Evolutionary conservation across 805 yeast genomes (phyloP), one percentile per base, ranked within the genome.

Genomic region (Saccharomycopsis schoenii): DNA sequence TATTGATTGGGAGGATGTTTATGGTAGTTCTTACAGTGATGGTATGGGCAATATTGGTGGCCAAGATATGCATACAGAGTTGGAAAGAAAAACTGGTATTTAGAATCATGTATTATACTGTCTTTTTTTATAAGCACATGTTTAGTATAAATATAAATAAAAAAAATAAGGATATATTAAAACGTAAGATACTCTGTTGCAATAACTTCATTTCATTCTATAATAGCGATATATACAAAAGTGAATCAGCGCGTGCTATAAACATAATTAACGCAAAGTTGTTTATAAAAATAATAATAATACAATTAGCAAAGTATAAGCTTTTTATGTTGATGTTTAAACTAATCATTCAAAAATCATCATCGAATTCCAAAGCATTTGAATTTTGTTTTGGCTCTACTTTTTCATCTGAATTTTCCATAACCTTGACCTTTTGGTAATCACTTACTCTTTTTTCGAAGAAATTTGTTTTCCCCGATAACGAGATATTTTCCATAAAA

Each of bases 401-500:
- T 17, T 54, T 55, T 11, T 25, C 42, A 21, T 19, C 55, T 60
- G 83, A 74, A 67, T 80, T 80, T 67, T 96, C 93, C 94, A 93
- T 93, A 70, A 93, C 99, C 79, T 97, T 97, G 61, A 98, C 97
- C 80, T 93, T 93, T 79, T 93, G 99, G 78, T 93, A 93, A 77
- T 93, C 99, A 61, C 96, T 88, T 61, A 93, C 99, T 78, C 98
- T 87, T 84, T 93, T 93, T 82, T 93, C 99, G 73, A 93, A 93
- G 84, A 93, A 93, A 80, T 94, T 93, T 69, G 99, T 93, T 84
- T 93, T 93, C 76, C 99, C 99, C 62, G 97, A 96, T 69, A 93
- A 83, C 4, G 98, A 93, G 70, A 93, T 93, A 80, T 94, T 93
- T 80, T 93, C 99, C 99, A 93, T 93, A 74, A 93, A 93, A 76